These are phyloP conservation scores for Ocimum tenuiflorum DNA, from an alignment of 257 asterid species.

Conservation along the genomic window DNA sequence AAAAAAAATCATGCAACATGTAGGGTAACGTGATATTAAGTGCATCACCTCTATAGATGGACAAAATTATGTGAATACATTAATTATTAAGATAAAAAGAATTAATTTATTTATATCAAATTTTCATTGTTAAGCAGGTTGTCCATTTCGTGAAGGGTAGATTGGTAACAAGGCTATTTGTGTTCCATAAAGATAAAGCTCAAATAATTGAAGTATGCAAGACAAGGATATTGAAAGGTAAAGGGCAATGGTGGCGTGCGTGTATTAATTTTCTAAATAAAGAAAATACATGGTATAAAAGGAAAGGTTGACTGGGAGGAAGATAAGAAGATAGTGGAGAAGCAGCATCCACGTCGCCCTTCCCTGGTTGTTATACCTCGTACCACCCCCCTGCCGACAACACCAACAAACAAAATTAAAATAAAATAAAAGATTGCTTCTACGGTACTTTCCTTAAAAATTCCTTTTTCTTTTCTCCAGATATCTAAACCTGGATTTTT, in stretches of 20 bases:
- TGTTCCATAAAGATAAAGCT: constrained; percentile 16
- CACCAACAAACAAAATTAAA: not conserved
- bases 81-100: no score
- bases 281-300: not conserved
- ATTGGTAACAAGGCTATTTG: not conserved
- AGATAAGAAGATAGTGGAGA: not conserved
- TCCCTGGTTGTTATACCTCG: constrained; percentile 34
- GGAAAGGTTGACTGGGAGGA: constrained; percentile 31
- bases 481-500: constrained; percentile 7
- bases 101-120: no score
- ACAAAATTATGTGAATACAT: no score
- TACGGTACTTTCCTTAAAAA: constrained; percentile 24
- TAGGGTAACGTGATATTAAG: no score
- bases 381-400: constrained; percentile 47
- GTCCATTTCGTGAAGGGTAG: not conserved
- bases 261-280: not conserved
- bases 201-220: constrained; percentile 3
- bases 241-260: no score
- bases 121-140: no score
- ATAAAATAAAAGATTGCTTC: not conserved
- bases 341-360: constrained; percentile 43
- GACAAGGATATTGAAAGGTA: not conserved
- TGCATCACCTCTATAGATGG: no score
- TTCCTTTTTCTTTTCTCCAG: not conserved
- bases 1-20: no score